Evolutionary conservation across 164 flowering plant genomes (phyloP).

Genomic region (Nymphaea thermarum): DNA sequence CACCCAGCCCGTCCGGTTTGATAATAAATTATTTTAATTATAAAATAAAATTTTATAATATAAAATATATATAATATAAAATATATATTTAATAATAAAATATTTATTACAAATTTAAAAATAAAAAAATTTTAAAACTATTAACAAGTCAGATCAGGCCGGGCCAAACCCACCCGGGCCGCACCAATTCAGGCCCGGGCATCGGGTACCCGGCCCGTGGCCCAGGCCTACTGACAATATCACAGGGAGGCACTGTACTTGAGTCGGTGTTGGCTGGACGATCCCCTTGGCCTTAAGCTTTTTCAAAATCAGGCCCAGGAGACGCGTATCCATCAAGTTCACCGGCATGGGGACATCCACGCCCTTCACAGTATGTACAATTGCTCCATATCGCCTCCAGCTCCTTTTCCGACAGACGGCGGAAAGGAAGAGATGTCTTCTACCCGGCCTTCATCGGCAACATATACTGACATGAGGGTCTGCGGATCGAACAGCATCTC

Average conservation of each 20-base stretch:
- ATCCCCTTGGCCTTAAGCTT: slow-evolving; percentile 69
- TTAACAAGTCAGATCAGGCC: too few species aligned
- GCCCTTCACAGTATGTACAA: slow-evolving; percentile 93
- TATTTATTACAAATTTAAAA: too few species aligned
- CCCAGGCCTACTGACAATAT: slow-evolving; percentile 35
- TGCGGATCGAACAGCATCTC: slow-evolving; percentile 73
- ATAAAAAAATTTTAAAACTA: too few species aligned
- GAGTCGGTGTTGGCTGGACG: slow-evolving; percentile 87
- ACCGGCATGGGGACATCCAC: slow-evolving; percentile 84
- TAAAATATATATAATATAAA: too few species aligned
- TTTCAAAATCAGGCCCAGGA: slow-evolving; percentile 66
- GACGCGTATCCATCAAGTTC: slow-evolving; percentile 79
- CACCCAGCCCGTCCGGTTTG: too few species aligned
- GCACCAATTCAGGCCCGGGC: too few species aligned
- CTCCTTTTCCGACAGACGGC: slow-evolving; percentile 43
- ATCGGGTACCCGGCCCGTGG: too few species aligned
- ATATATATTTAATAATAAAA: too few species aligned
- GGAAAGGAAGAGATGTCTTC: slow-evolving; percentile 66
- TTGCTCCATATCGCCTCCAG: slow-evolving; percentile 51
- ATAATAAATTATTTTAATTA: too few species aligned
- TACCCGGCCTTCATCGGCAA: too few species aligned
- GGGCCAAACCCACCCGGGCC: too few species aligned
- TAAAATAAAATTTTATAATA: too few species aligned
- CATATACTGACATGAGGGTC: slow-evolving; percentile 79
- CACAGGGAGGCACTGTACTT: slow-evolving; percentile 90